These are phyloP conservation scores for Entomortierella parvispora DNA, from an alignment of 192 early-diverging fungal genomes.

Conservation along the genomic window DNA sequence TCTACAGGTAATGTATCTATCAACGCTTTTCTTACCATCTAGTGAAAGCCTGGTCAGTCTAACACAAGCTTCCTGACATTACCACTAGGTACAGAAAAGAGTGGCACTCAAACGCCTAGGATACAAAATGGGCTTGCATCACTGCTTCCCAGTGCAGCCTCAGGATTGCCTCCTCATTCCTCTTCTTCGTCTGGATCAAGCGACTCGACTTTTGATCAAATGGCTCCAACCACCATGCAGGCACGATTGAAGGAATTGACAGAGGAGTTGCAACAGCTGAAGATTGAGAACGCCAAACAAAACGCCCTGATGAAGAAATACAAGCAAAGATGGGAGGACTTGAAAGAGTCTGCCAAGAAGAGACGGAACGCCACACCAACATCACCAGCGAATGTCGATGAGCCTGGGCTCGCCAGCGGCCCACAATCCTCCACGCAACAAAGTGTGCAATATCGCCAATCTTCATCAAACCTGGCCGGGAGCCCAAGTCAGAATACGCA, in stretches of 20 bases:
- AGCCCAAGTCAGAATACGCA: constrained; percentile 3
- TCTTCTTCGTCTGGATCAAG: neutral
- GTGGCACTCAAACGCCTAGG: neutral
- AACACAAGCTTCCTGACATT: too few relatives aligned
- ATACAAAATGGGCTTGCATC: neutral
- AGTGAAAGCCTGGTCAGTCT: neutral
- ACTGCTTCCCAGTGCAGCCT: neutral
- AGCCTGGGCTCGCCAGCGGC: neutral
- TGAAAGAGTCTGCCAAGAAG: constrained; percentile 79
- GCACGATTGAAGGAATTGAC: constrained; percentile 67
- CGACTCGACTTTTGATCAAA: constrained; percentile 2
- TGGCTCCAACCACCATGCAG: constrained; percentile 37
- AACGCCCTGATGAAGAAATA: constrained; percentile 69
- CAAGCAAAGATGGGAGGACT: constrained; percentile 81
- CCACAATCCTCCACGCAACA: neutral
- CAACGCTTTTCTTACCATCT: neutral
- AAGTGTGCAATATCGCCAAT: neutral
- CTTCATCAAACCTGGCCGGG: constrained; percentile 11
- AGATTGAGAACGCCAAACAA: constrained; percentile 62
- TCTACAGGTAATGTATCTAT: constrained; percentile 10
- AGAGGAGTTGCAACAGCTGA: constrained; percentile 59
- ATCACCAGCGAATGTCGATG: neutral
- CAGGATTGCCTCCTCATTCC: too few relatives aligned
- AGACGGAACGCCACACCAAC: constrained; percentile 29
- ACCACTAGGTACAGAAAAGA: constrained; percentile 3